Percentiles rank a stretch among this genome's conserved stretches.
These are phyloP conservation scores for Spathaspora sp. DNA, from an alignment of 1,139 yeast genomes.

Conservation along the genomic window DNA sequence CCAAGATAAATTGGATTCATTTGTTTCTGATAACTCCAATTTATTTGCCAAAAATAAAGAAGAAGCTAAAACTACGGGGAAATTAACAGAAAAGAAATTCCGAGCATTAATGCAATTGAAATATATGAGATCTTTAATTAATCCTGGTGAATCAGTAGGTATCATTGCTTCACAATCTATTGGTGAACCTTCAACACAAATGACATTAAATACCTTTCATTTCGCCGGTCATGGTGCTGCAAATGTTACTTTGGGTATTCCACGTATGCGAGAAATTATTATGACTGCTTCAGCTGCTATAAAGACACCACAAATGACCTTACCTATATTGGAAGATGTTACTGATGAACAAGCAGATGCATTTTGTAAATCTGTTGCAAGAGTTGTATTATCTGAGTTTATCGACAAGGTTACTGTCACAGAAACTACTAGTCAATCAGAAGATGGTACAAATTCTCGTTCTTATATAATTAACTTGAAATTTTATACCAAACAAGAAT, in stretches of 20 bases:
- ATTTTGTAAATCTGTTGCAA: slow-evolving; percentile 88
- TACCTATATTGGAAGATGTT: slow-evolving; percentile 80
- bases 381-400: slow-evolving; percentile 82
- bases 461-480: slow-evolving; percentile 71
- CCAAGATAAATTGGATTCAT: slow-evolving; percentile 74
- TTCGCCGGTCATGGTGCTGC: slow-evolving; percentile 99
- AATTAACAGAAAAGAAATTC: slow-evolving; percentile 81
- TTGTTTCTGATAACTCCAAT: slow-evolving; percentile 53
- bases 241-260: slow-evolving; percentile 98
- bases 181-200: slow-evolving; percentile 99
- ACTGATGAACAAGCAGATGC: slow-evolving; percentile 85
- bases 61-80: slow-evolving; percentile 42
- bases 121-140: slow-evolving; percentile 91
- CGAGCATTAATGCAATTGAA: slow-evolving; percentile 96
- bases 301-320: slow-evolving; percentile 97
- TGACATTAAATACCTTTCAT: slow-evolving; percentile 99
- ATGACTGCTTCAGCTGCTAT: slow-evolving; percentile 97
- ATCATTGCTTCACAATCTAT: slow-evolving; percentile 97
- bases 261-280: slow-evolving; percentile 99
- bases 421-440: slow-evolving; percentile 72
- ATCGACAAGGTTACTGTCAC: slow-evolving; percentile 83
- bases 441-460: slow-evolving; percentile 58
- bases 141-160: slow-evolving; percentile 99
- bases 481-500: slow-evolving; percentile 77
- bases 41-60: slow-evolving; percentile 55